Conservation (phyloP, 108 stramenopile genomes). For the Hondaea fermentalgiana region DNA sequence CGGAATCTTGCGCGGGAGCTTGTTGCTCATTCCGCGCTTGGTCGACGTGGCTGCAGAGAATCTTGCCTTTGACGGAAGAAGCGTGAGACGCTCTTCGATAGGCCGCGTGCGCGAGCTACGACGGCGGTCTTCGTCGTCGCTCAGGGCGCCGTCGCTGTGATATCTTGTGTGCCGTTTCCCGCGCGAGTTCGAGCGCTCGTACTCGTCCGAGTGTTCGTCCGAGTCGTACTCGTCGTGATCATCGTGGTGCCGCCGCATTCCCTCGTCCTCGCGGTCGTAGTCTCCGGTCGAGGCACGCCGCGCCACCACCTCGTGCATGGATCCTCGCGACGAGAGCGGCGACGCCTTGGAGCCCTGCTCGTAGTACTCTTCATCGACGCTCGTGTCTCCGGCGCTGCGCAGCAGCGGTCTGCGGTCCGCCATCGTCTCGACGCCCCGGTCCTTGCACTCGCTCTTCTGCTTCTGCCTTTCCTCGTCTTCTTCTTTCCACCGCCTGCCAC, state of each 20-base stretch:
- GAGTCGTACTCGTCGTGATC: background rate
- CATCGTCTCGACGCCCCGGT: background rate
- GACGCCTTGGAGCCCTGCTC: background rate
- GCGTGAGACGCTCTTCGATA: background rate
- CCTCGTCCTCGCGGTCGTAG: too few relatives aligned
- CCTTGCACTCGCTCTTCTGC: too few relatives aligned
- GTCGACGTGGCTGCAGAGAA: background rate
- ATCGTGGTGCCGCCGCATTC: too few relatives aligned
- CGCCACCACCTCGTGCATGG: too few relatives aligned
- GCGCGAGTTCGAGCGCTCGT: background rate
- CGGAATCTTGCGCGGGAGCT: conserved; percentile 10
- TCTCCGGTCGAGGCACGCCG: too few relatives aligned
- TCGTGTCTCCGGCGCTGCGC: background rate
- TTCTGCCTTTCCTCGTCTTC: too few relatives aligned
- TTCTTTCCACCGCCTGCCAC: too few relatives aligned
- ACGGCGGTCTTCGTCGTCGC: background rate
- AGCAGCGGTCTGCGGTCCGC: background rate
- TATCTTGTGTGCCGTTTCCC: background rate
- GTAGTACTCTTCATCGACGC: background rate
- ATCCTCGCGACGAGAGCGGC: too few relatives aligned
- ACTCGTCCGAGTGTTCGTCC: background rate
- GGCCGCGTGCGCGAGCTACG: background rate
- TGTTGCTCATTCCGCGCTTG: background rate
- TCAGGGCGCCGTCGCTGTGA: background rate
- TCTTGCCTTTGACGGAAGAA: background rate